Evolutionary conservation across 805 yeast species (phyloP).

Genomic region (baker's yeast (Saccharomyces cerevisiae)): DNA sequence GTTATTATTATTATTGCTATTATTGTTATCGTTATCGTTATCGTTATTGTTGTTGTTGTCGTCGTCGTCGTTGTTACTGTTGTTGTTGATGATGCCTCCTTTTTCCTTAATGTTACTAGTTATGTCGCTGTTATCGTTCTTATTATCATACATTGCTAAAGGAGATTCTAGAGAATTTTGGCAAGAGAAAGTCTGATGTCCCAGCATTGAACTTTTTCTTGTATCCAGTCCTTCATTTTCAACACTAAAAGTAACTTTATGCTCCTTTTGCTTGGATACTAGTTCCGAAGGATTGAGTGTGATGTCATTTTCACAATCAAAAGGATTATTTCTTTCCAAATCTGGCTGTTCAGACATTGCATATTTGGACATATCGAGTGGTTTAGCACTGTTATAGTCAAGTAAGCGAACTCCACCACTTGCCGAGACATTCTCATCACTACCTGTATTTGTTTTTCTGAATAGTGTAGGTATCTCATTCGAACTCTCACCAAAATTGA

Average conservation of each 20-base stretch:
- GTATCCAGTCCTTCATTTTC: neutral
- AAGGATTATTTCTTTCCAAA: neutral
- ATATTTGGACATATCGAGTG: neutral
- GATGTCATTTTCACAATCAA: neutral
- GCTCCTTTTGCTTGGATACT: neutral
- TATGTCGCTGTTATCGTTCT: neutral
- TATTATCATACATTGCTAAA: neutral
- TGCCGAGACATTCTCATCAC: neutral
- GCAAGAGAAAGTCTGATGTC: neutral
- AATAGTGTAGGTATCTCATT: neutral
- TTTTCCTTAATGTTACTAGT: neutral
- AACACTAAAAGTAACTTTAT: neutral
- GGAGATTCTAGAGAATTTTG: neutral
- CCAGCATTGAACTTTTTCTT: neutral
- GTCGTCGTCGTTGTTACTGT: neutral
- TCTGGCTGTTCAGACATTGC: neutral
- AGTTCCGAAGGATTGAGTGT: neutral
- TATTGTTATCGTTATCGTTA: neutral
- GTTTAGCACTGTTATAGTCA: neutral
- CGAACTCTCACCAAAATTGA: neutral
- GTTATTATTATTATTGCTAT: neutral
- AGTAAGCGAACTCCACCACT: neutral
- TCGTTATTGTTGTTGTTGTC: neutral
- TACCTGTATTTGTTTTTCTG: neutral
- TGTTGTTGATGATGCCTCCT: neutral